A percentile compares a stretch with the other conserved stretches of the same genome.
These are phyloP conservation scores for Fraxinus angustifolia DNA, from an alignment of 305 asterid species.

Conservation along the genomic window DNA sequence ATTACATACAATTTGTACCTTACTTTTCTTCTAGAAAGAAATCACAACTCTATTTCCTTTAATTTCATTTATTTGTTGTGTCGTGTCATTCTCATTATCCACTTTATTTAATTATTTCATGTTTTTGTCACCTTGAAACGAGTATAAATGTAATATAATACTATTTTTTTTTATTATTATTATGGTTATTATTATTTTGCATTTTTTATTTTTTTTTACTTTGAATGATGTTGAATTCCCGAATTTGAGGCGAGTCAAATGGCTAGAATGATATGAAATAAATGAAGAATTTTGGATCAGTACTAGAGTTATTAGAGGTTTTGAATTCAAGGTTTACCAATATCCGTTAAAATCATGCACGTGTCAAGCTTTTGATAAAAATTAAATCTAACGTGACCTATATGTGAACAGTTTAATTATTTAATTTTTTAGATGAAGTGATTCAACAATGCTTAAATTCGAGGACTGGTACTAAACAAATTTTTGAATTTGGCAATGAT, in stretches of 20 bases:
- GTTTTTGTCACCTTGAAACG: neutral
- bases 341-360: neutral
- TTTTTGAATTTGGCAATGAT: neutral
- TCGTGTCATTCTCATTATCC: neutral
- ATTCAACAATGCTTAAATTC: neutral
- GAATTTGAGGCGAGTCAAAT: neutral
- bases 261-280: neutral
- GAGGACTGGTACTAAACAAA: neutral
- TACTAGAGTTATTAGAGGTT: neutral
- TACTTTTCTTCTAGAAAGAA: slow-evolving; percentile 7
- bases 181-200: too few relatives aligned
- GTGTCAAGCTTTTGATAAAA: neutral
- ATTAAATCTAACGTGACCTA: neutral
- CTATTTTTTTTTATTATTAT: neutral
- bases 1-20: neutral
- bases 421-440: neutral
- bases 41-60: neutral
- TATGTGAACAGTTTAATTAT: neutral
- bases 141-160: neutral
- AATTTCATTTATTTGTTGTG: neutral
- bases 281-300: neutral
- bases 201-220: neutral
- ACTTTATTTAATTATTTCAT: neutral
- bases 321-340: neutral
- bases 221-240: neutral